These are phyloP conservation scores for Trifolium fragiferum DNA, from an alignment of 306 rosid species.

Conservation along the genomic window DNA sequence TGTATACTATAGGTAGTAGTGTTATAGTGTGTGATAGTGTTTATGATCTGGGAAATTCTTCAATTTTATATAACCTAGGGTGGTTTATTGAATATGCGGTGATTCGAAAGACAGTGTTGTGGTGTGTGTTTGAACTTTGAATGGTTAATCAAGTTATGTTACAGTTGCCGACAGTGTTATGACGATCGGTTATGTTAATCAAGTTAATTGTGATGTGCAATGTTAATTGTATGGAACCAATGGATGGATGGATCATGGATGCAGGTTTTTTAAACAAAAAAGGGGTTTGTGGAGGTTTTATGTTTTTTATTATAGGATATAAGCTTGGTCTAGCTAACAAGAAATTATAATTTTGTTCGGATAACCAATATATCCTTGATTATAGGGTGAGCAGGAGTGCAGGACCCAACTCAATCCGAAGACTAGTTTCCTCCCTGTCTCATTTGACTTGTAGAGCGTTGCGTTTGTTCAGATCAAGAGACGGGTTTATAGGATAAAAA, in stretches of 20 bases:
- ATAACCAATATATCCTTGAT: not conserved
- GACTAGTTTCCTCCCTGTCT: not conserved
- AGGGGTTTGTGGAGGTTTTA: constrained; percentile 12
- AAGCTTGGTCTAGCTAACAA: constrained; percentile 9
- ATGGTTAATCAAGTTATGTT: too few species aligned
- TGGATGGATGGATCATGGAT: not conserved
- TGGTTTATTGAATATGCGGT: not conserved
- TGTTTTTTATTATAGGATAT: not conserved
- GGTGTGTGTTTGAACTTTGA: constrained; percentile 3
- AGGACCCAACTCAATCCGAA: not conserved
- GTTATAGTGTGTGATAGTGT: constrained; percentile 4
- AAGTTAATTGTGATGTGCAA: not conserved
- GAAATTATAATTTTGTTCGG: constrained; percentile 4
- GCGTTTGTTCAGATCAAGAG: not conserved
- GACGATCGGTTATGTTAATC: not conserved
- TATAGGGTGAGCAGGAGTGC: not conserved
- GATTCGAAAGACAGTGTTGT: not conserved
- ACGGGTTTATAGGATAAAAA: not conserved
- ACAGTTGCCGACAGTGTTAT: not conserved
- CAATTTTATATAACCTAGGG: not conserved
- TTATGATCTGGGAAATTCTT: constrained; percentile 36
- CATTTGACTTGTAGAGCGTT: not conserved
- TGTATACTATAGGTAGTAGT: not conserved
- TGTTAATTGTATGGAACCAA: constrained; percentile 26
- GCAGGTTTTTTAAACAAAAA: not conserved